Conservation (phyloP, 371 early-diverging fungal genomes). For the Phascolomyces articulosus region DNA sequence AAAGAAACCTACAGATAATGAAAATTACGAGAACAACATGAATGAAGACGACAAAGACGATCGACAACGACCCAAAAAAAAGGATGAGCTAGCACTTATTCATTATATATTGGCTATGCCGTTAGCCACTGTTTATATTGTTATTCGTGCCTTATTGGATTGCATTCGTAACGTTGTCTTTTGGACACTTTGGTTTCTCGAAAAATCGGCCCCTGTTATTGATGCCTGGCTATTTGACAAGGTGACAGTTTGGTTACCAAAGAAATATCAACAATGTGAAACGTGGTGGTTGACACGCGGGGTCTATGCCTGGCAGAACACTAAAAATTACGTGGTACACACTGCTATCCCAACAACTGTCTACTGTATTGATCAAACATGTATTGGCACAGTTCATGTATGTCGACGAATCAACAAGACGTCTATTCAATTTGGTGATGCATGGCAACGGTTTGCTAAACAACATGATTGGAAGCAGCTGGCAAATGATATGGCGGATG, state of each 20-base stretch:
- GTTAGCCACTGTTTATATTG: constrained; percentile 36
- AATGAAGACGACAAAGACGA: not conserved
- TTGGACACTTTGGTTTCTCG: constrained; percentile 25
- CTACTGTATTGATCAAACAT: not conserved
- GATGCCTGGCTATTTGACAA: constrained; percentile 46
- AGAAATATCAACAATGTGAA: constrained; percentile 8
- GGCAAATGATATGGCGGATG: constrained; percentile 18
- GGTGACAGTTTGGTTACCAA: constrained; percentile 32
- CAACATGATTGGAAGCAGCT: constrained; percentile 36
- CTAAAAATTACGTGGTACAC: constrained; percentile 3
- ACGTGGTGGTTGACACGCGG: constrained; percentile 33
- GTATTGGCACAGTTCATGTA: not conserved
- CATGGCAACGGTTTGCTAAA: constrained; percentile 25
- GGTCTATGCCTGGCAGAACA: not conserved
- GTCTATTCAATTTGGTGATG: not conserved
- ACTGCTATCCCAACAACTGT: constrained; percentile 8
- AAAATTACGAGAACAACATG: not conserved
- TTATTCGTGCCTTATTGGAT: not conserved
- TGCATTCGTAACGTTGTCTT: not conserved
- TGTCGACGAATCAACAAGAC: not conserved
- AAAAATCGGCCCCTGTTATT: constrained; percentile 26
- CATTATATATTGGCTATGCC: constrained; percentile 41
- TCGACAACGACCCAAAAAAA: not conserved
- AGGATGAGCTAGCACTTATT: constrained; percentile 11
- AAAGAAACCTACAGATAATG: not conserved